Evolutionary conservation across 2,329 filamentous ascomycete genomes (phyloP), one percentile per base, ranked within the genome.

Genomic region (Amauroascus verrucosus): DNA sequence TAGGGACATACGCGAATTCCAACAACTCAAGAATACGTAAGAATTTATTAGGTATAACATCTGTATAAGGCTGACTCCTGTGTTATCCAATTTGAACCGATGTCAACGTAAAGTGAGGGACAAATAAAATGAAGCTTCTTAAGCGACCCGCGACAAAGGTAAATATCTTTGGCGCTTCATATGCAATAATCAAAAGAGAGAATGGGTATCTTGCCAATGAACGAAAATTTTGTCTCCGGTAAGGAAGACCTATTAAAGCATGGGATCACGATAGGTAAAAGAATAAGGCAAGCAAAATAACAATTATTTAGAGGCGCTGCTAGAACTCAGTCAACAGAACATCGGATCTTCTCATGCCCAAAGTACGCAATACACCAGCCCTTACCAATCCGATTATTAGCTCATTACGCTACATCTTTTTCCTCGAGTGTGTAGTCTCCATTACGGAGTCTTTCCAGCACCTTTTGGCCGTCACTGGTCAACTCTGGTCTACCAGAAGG

Each of bases 401-500:
- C n/a, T n/a, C n/a, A 32, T 26, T 46, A 52, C 3, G 20, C 16
- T 4, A 52, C 41, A 9, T 46, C 41, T 46, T 64, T 68, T 57
- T 73, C 70, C 26, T 74, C 70, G 51, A 83, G 62, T 32, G 69
- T 61, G 56, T 72, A 82, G 13, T 77, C 63, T 32, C 73, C 76
- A 43, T 71, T 67, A 53, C 80, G 77, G 57, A 86, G 61, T 1
- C 76, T 76, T 54, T 77, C 70, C 51, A 86, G 67, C 3, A 71
- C 79, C 62, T 71, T 71, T 57, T 74, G 72, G n/a, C 83, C 83
- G 47, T 85, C 81, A 45, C 75, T 70, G 0, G 77, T 85, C 59
- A 86, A 67, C 57, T 82, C 76, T 0, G 83, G 83, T 62, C 75
- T 77, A 1, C 83, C 83, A 26, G 77, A 64, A 0, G 78, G 74